phyloP scores from a whole-genome alignment of 164 flowering plant species.

The Brasenia schreberi region DNA sequence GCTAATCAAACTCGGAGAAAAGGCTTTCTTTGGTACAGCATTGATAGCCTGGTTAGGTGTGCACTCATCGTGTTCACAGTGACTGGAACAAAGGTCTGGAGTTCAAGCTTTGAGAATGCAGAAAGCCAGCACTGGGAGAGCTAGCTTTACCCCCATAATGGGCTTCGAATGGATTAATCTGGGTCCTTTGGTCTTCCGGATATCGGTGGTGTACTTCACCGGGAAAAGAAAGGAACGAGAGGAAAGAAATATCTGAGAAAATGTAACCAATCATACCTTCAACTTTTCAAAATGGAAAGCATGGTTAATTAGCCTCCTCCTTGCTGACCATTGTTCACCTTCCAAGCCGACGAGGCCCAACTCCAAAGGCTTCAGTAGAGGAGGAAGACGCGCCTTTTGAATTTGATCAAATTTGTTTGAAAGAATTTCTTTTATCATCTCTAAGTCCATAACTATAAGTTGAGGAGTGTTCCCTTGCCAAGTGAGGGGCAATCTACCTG shows the following conservation, averaged over 20 bases:
- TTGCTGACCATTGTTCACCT: slow-evolving; percentile 20
- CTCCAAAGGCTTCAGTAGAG: slow-evolving; percentile 3
- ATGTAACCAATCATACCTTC: slow-evolving; percentile 8
- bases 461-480: slow-evolving; percentile 7
- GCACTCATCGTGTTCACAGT: too few relatives aligned
- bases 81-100: too few relatives aligned
- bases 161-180: too few relatives aligned
- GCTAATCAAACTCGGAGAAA: too few relatives aligned
- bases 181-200: too few relatives aligned
- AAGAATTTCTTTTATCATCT: slow-evolving; percentile 7
- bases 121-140: too few relatives aligned
- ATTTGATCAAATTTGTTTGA: slow-evolving; percentile 8
- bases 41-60: too few relatives aligned
- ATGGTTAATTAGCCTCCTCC: slow-evolving; percentile 15
- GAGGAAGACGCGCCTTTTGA: not conserved
- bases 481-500: slow-evolving; percentile 4
- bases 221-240: not conserved
- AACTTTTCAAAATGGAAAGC: slow-evolving; percentile 20
- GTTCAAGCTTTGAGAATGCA: too few relatives aligned
- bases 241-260: not conserved
- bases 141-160: too few relatives aligned
- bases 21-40: too few relatives aligned
- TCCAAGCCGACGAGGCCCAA: slow-evolving; percentile 7
- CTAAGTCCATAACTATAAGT: slow-evolving; percentile 6
- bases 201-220: too few relatives aligned